Evolutionary conservation across 2,329 filamentous ascomycete genomes (phyloP), one percentile per base, ranked within the genome.

Genomic region (Aspergillus sp.): DNA sequence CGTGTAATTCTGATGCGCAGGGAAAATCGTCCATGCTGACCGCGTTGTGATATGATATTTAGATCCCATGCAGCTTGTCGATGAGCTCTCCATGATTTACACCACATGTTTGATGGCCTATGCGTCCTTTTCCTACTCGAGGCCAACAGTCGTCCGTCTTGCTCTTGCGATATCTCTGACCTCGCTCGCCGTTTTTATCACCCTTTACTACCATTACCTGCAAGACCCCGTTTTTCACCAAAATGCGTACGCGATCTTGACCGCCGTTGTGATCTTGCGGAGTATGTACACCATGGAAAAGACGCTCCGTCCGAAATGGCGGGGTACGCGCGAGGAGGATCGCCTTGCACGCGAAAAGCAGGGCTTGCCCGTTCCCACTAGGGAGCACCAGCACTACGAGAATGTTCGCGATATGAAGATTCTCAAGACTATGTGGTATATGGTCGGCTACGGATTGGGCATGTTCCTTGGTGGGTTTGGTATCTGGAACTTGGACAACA

Each of bases 141-240:
- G 78, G 50, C 75, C 82, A 1, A 65, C 62, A 9, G 58, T 54
- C 3, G 74, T 80, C 50, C 76, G 80, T 1, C 57, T 74, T 1
- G 49, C 77, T 10, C 72, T 90, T 7, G 86, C 75, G 6, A 37
- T 82, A 4, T 74, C 73, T 12, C 74, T 88, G 7, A 61, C 81
- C 5, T 68, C 68, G 7, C 65, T 84, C 25, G 75, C 80, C n/a
- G 66, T 72, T 33, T 85, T 83, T 59, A 90, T 94, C 64, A 93
- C 88, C 12, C 74, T 86, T 37, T 81, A 86, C 66, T 95, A 95
- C 68, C 86, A 90, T 62, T 82, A 87, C 53, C 81, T 90, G 13
- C 88, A 90, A 62, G 84, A 94, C 54, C 88, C 89, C 0, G 74
- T 81, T 1, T 94, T 94, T 66, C 89, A 94, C 68, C 88, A 94